Evolutionary conservation across 1,284 basidiomycete species (phyloP), one percentile per base, ranked within the genome.

Genomic region (Baeospora myosura): DNA sequence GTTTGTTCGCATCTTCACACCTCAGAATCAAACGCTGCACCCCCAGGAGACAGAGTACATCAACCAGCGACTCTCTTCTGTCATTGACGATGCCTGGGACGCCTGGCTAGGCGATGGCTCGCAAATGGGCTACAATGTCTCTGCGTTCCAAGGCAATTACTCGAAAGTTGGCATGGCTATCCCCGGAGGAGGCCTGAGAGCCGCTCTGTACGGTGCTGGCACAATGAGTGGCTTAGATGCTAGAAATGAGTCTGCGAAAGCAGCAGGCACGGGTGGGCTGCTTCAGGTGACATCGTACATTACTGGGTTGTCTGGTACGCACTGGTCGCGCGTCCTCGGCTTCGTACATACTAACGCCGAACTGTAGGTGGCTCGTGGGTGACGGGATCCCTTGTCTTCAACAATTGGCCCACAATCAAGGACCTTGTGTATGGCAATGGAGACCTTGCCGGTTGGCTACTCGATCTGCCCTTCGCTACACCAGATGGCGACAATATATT

Each of bases 251-350:
- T 65, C 72, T n/a, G 63, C 79, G 12, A 73, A 71, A 50, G 50
- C 59, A 2, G 65, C 60, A 2, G 79, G 79, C 4, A 81, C 80
- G 0, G 83, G 80, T 3, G 82, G 82, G 2, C 57, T 85, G 1
- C 60, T 83, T 29, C 81, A 84, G 54, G 74, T 80, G 21, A 55
- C 74, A 8, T 75, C 75, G 1, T 85, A 85, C 59, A 56, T 82
- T 23, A 57, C 72, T 7, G 78, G 71, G 1, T 63, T 83, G 0
- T 82, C 79, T 42, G 81, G 81, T 74, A 44, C 38, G 62, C n/a
- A 56, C 5, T 24, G 18, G 8, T 16, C 24, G 29, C 29, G 3
- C 29, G 34, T 38, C n/a, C n/a, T n/a, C n/a, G n/a, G 3, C 34
- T 24, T 43, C 40, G 14, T 38, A 38, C 22, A 18, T 6, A 18